Evolutionary conservation across 495 filamentous ascomycete species (phyloP).

Genomic region (Penicillium soppii): DNA sequence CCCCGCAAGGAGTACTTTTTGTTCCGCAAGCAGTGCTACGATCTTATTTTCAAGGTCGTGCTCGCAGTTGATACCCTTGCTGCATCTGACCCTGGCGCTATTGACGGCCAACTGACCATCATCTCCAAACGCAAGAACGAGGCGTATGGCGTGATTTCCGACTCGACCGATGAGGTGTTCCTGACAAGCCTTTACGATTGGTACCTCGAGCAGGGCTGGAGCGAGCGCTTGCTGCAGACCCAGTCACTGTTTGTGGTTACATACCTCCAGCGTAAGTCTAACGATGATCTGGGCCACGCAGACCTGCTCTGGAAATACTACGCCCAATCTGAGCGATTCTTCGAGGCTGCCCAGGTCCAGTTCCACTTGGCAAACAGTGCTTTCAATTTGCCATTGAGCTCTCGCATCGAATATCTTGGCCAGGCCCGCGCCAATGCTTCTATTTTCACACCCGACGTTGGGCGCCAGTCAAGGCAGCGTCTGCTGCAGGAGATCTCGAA

Average conservation of each 20-base stretch:
- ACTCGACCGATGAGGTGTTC: conserved; percentile 86
- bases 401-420: conserved; percentile 84
- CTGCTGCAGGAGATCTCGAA: conserved; percentile 80
- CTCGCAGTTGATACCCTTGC: conserved; percentile 70
- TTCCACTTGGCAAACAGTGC: conserved; percentile 76
- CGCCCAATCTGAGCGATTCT: conserved; percentile 72
- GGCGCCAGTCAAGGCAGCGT: conserved; percentile 71
- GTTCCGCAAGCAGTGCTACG: conserved; percentile 76
- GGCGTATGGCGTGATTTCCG: conserved; percentile 82
- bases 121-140: conserved; percentile 77
- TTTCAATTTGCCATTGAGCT: conserved; percentile 70
- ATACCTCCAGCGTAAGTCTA: conserved; percentile 76
- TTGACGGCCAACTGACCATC: conserved; percentile 75
- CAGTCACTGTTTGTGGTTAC: conserved; percentile 79
- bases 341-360: conserved; percentile 84
- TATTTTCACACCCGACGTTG: conserved; percentile 66
- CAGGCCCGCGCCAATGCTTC: conserved; percentile 84
- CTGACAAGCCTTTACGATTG: conserved; percentile 94
- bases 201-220: conserved; percentile 83
- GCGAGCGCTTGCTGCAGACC: conserved; percentile 77
- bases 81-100: conserved; percentile 60
- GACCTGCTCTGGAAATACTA: conserved; percentile 94
- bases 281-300: conserved; percentile 67
- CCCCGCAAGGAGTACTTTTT: conserved; percentile 63
- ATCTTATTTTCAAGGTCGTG: conserved; percentile 75